Base-by-base conservation (phyloP, 352 stramenopile genomes). In the Globisporangium middletonii region DNA sequence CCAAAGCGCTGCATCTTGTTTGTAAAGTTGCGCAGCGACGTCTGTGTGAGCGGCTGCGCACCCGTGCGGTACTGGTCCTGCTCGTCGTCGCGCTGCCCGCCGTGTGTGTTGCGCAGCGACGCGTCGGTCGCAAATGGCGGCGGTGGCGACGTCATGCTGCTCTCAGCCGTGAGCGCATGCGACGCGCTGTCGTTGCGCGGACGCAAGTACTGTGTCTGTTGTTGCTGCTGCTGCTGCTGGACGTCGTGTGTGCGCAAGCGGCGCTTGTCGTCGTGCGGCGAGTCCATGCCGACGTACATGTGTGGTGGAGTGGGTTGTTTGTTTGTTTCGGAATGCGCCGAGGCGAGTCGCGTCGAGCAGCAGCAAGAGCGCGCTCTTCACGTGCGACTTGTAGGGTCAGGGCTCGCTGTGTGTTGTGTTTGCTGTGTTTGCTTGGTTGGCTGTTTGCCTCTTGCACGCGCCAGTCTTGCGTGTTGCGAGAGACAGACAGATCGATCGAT, bases 241-340 rank as follows among this genome's bases (percentile, higher is more conserved):
- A 11, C 7, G 16, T 47, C 43, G 16, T 47, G 18, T 47, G 16
- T 2, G 16, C n/a, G 55, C 46, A 54, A 42, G 18, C 43, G 46
- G 0, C 26, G 47, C 48, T 50, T 50, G 4, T 63, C 48, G 47
- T 45, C 59, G 27, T 55, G 44, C 52, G 59, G 59, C 52, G 59
- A 64, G 52, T 60, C 30, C 48, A 66, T 66, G 55, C 55, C 50
- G 28, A 48, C 59, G 55, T 66, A 63, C 54, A 63, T 67, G 27
- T 42, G 37, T 28, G 33, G 11, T 26, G 41, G 27, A 5, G 45
- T 49, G 28, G 2, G 15, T 4, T 23, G 47, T 35, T 35, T 3
- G 50, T 13, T 18, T 47, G 43, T 18, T 45, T 15, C 38, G 38
- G 16, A 45, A 15, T n/a, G 38, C 38, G 38, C 38, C 11, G 38